Evolutionary conservation across 108 stramenopile genomes (phyloP).

Genomic region (Pseudonitzschia pungens): DNA sequence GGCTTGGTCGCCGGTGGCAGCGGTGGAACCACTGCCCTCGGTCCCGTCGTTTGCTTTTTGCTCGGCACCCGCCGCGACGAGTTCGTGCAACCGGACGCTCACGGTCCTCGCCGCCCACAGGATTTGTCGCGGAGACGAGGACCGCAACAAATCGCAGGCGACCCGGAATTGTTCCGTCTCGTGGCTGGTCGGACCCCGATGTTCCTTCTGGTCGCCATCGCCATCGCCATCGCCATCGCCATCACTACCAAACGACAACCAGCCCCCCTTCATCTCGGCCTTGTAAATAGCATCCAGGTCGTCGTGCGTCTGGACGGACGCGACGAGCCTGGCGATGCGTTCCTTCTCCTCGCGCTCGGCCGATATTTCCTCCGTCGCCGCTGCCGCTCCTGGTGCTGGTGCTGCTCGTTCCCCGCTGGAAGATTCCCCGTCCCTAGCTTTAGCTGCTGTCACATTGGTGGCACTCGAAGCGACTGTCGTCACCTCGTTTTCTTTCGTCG

Average conservation of each 20-base stretch:
- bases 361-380: conserved; percentile 12
- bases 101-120: conserved; percentile 66
- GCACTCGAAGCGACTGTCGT: background rate
- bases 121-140: conserved; percentile 66
- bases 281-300: conserved; percentile 74
- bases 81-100: conserved; percentile 31
- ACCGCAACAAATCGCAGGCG: conserved; percentile 72
- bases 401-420: background rate
- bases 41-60: background rate
- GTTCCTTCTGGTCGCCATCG: background rate
- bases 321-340: conserved; percentile 54
- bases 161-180: conserved; percentile 34
- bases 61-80: background rate
- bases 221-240: too few species aligned
- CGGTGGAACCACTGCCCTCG: background rate
- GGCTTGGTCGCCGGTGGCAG: background rate
- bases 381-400: too few species aligned
- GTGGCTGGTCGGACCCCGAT: background rate
- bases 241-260: too few species aligned
- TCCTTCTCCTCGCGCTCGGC: conserved; percentile 51
- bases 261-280: conserved; percentile 34
- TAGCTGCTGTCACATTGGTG: conserved; percentile 10
- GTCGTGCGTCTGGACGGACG: conserved; percentile 66
- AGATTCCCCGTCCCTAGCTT: conserved; percentile 13
- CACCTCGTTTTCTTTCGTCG: background rate